Conservation (phyloP, 2,329 filamentous ascomycete species). For the Ceratocystis eucalypticola region DNA sequence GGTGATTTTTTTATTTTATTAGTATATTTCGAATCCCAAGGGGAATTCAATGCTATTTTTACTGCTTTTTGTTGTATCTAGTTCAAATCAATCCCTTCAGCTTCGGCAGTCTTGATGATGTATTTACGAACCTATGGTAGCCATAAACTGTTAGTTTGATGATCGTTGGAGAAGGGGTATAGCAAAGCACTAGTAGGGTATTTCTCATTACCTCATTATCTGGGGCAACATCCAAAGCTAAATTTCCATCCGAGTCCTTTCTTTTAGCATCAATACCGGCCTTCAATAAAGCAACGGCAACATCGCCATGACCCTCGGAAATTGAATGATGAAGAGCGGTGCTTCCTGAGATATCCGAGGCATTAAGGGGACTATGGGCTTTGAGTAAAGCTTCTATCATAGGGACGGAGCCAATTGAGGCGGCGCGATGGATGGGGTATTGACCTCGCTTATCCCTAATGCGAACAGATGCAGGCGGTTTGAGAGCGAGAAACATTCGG, state of each 20-base stretch:
- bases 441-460: slow-evolving; percentile 80
- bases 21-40: not conserved
- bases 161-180: not conserved
- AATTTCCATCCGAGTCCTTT: slow-evolving; percentile 53
- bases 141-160: slow-evolving; percentile 6
- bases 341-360: slow-evolving; percentile 67
- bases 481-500: slow-evolving; percentile 58
- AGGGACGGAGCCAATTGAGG: slow-evolving; percentile 76
- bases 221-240: slow-evolving; percentile 71
- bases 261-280: slow-evolving; percentile 72
- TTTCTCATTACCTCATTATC: slow-evolving; percentile 56
- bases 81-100: slow-evolving; percentile 64
- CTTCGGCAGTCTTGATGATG: slow-evolving; percentile 64
- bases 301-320: slow-evolving; percentile 67
- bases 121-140: slow-evolving; percentile 52
- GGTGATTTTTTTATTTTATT: not conserved
- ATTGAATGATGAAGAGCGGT: slow-evolving; percentile 84
- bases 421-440: slow-evolving; percentile 79
- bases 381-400: slow-evolving; percentile 70
- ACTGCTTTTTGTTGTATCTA: slow-evolving; percentile 10
- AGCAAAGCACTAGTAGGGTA: not conserved
- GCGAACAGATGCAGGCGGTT: slow-evolving; percentile 57
- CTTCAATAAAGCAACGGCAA: slow-evolving; percentile 69
- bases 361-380: slow-evolving; percentile 66
- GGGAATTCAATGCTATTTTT: not conserved